Percentiles rank a stretch among this genome's conserved stretches.
phyloP scores from a whole-genome alignment of 2,329 filamentous ascomycete species.

The Pyrenochaeta sp. region DNA sequence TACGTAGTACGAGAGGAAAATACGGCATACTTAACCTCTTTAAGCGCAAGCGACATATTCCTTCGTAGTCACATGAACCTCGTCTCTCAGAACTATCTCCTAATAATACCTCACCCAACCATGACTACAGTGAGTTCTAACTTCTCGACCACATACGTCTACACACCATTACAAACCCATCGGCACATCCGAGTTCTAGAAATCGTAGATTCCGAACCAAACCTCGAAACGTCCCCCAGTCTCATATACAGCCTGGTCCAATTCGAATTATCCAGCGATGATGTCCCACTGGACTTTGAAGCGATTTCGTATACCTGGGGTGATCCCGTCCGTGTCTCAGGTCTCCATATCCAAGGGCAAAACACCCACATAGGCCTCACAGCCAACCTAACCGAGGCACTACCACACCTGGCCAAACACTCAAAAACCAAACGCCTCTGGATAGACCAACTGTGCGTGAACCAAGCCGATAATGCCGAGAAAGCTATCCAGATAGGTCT shows the following conservation, averaged over 20 bases:
- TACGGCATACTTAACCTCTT: no score
- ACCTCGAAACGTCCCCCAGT: not conserved
- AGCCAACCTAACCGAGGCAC: conserved; percentile 22
- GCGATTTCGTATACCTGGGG: conserved; percentile 32
- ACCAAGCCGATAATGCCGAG: conserved; percentile 40
- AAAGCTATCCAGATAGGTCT: conserved; percentile 43
- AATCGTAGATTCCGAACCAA: not conserved
- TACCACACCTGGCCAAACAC: conserved; percentile 18
- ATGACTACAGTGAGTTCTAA: conserved; percentile 1
- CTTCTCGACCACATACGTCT: conserved; percentile 14
- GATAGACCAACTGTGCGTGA: conserved; percentile 41
- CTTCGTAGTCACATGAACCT: no score
- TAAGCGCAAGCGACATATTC: no score
- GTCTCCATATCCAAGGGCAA: conserved; percentile 6
- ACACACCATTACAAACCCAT: conserved; percentile 4
- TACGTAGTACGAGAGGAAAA: no score
- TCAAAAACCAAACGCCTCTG: conserved; percentile 30
- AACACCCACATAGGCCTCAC: conserved; percentile 24
- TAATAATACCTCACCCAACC: no score
- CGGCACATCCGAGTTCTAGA: conserved; percentile 13
- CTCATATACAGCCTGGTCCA: conserved; percentile 14
- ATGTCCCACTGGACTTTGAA: conserved; percentile 13
- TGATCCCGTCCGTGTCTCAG: conserved; percentile 7
- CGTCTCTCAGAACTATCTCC: no score
- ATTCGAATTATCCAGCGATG: conserved; percentile 5